Base-by-base conservation (phyloP, 1,139 yeast species). In the Kurtzmaniella natalensis region DNA sequence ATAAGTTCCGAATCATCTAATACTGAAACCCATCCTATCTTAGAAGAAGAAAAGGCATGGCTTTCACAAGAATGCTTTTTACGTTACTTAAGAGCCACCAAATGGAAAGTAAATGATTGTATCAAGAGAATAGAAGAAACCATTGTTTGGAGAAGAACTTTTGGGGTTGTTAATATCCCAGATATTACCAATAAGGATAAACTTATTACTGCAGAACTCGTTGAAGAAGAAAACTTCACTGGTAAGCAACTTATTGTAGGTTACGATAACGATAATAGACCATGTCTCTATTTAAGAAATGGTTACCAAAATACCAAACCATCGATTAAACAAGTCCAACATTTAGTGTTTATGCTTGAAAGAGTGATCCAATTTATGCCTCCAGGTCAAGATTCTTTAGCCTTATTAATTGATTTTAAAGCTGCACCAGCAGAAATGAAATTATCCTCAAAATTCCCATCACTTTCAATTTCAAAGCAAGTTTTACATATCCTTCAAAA, bases 221-320 rank as follows among this genome's bases (percentile, higher is more conserved):
- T 85, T 1, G 71, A 73, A 5, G 68, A 63, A 1, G 96, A 89
- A 61, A 83, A 83, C 55, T 80, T 72, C 50, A 81, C 95, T 0
- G 98, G 98, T 30, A 92, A 92, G 55, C 84, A 89, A 51, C 78
- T 89, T 25, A 78, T 88, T 39, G 62, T 92, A 25, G 98, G 98
- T 8, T 92, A 72, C 52, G 98, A 92, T 53, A 81, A 81, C 46
- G 89, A 83, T 47, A 76, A 82, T 38, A 72, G 98, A 48, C 97
- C 98, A 1, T 87, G 96, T 50, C 64, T 92, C 29, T 89, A 87
- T 53, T 70, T 92, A 48, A 78, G 87, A 53, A 94, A 94, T 5
- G 97, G 96, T 11, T 77, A 94, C 53, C 97, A 92, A 55, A 92
- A 92, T 59, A 92, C 98, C 10, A 78, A 85, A 47, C 76, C 92